phyloP scores from a whole-genome alignment of 371 early-diverging fungal species.

The Mycotypha africana region DNA sequence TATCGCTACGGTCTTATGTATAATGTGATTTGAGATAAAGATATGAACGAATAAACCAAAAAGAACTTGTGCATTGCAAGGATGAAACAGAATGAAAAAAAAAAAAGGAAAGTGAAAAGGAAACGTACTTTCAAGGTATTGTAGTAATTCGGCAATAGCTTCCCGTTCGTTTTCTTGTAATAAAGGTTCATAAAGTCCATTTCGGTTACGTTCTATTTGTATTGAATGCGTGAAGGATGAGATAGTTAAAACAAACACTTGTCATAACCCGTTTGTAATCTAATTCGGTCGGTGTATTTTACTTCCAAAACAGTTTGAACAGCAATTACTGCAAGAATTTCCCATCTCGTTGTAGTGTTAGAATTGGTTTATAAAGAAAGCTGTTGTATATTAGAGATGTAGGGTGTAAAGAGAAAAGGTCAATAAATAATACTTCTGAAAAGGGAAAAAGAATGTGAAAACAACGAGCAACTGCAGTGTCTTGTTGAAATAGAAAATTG shows the following conservation, averaged over 20 bases:
- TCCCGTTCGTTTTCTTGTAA: conserved; percentile 82
- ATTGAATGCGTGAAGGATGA: not conserved
- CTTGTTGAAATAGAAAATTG: too few relatives aligned
- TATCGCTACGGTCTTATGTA: conserved; percentile 62
- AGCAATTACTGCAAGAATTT: conserved; percentile 26
- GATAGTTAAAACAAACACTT: not conserved
- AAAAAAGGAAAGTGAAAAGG: not conserved
- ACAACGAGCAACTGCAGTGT: too few relatives aligned
- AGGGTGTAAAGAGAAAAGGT: not conserved
- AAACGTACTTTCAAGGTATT: conserved; percentile 71
- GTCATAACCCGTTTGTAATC: not conserved
- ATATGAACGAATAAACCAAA: too few relatives aligned
- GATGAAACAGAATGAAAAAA: too few relatives aligned
- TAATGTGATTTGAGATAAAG: too few relatives aligned
- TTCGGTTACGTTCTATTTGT: conserved; percentile 28
- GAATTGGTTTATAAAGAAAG: not conserved
- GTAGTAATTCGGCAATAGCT: conserved; percentile 78
- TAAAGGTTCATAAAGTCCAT: conserved; percentile 74
- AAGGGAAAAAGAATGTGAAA: too few relatives aligned
- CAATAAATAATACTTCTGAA: not conserved
- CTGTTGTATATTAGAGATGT: not conserved
- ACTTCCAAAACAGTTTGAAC: conserved; percentile 45
- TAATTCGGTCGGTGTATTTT: conserved; percentile 7
- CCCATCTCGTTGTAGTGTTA: conserved; percentile 9
- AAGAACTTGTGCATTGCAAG: too few relatives aligned